Evolutionary conservation across 2,329 filamentous ascomycete species (phyloP).

Genomic region (Colletotrichum liriopes): DNA sequence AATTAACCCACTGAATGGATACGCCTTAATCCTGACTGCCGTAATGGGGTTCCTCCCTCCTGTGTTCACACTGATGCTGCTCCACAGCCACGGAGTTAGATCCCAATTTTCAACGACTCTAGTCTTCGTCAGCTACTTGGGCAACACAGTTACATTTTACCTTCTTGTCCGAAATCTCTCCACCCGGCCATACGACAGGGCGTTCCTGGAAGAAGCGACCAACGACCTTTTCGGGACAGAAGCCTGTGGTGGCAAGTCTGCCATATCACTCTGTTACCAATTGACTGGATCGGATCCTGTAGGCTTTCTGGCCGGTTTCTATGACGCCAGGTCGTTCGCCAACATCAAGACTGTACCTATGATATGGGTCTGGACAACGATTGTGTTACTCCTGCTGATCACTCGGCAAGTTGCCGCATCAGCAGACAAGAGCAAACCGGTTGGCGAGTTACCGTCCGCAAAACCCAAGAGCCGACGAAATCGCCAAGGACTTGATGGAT

Average conservation of each 20-base stretch:
- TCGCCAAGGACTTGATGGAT: not conserved
- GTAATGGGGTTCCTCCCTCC: slow-evolving; percentile 1
- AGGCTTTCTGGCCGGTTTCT: slow-evolving; percentile 1
- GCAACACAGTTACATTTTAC: slow-evolving; percentile 1
- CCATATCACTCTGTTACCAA: slow-evolving; percentile 5
- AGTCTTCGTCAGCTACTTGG: not conserved
- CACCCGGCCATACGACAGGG: not conserved
- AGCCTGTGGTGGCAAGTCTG: not conserved
- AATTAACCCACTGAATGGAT: slow-evolving; percentile 12
- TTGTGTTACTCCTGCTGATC: not conserved
- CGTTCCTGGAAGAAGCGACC: slow-evolving; percentile 2
- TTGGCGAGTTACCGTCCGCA: not conserved
- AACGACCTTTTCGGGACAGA: slow-evolving; percentile 4
- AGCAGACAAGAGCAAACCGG: not conserved
- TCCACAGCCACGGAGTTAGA: slow-evolving; percentile 9
- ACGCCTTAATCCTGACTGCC: not conserved
- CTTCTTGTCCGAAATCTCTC: slow-evolving; percentile 4
- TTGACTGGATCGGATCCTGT: slow-evolving; percentile 10
- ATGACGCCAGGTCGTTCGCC: not conserved
- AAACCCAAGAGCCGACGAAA: not conserved
- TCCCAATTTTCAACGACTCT: slow-evolving; percentile 9
- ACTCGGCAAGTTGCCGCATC: not conserved
- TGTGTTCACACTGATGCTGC: slow-evolving; percentile 1
- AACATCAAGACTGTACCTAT: slow-evolving; percentile 10
- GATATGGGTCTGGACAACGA: slow-evolving; percentile 3